These are phyloP conservation scores for Tubosaeta brunneosetosa DNA, from an alignment of 768 basidiomycete species.

Conservation along the genomic window DNA sequence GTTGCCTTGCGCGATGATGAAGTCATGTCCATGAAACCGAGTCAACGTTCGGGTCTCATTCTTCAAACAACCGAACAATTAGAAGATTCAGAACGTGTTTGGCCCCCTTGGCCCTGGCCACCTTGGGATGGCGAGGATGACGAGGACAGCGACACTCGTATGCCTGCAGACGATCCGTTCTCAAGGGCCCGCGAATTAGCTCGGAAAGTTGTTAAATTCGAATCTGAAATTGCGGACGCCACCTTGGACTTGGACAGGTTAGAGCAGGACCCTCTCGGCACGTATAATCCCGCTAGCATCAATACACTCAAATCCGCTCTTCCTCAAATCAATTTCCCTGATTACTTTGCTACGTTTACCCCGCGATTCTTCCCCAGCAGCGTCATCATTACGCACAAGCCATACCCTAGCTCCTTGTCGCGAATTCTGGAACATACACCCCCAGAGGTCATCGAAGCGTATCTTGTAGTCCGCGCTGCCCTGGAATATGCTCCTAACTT, in stretches of 20 bases:
- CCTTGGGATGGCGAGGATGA: slow-evolving; percentile 74
- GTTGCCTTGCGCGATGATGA: slow-evolving; percentile 48
- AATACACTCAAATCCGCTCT: slow-evolving; percentile 64
- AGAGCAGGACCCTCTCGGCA: slow-evolving; percentile 74
- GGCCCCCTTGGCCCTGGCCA: slow-evolving; percentile 85
- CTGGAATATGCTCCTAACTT: slow-evolving; percentile 65
- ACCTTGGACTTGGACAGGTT: slow-evolving; percentile 78
- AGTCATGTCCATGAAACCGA: slow-evolving; percentile 12
- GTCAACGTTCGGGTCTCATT: slow-evolving; percentile 20
- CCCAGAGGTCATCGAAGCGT: slow-evolving; percentile 75
- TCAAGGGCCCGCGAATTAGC: slow-evolving; percentile 60
- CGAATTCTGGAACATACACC: slow-evolving; percentile 63
- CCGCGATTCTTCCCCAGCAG: slow-evolving; percentile 70
- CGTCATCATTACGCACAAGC: slow-evolving; percentile 79
- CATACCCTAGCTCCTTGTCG: slow-evolving; percentile 65
- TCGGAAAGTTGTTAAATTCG: slow-evolving; percentile 68
- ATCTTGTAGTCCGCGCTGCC: slow-evolving; percentile 77
- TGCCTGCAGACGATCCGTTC: slow-evolving; percentile 30
- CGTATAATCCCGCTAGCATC: slow-evolving; percentile 81
- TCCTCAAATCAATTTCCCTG: slow-evolving; percentile 72
- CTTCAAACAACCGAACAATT: slow-evolving; percentile 35
- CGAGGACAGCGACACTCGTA: slow-evolving; percentile 36
- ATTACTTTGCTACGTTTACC: slow-evolving; percentile 84
- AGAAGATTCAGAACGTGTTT: slow-evolving; percentile 37
- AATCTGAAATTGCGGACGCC: slow-evolving; percentile 69